Percentiles rank a stretch among this genome's conserved stretches.
phyloP scores from a whole-genome alignment of 768 basidiomycete species.

The Lenzites betulinus region DNA sequence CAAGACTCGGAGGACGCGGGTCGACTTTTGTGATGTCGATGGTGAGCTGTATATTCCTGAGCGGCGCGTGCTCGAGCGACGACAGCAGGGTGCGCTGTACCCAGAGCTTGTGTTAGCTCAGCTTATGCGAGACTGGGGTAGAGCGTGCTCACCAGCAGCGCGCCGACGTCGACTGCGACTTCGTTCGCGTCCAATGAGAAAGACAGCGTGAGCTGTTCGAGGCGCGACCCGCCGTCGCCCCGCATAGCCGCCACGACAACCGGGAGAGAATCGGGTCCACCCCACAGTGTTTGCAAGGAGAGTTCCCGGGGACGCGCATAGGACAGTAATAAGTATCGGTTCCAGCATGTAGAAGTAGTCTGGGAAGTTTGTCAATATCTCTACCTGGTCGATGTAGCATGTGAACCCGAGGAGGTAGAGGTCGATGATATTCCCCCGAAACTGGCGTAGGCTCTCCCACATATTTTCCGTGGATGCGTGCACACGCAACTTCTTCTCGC shows the following conservation, averaged over 20 bases:
- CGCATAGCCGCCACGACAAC: background rate
- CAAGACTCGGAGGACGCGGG: background rate
- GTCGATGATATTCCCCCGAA: background rate
- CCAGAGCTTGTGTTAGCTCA: too few species aligned
- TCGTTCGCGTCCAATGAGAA: too few species aligned
- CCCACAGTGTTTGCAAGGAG: background rate
- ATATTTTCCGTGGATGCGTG: background rate
- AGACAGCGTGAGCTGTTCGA: background rate
- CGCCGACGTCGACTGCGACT: too few species aligned
- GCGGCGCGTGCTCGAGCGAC: background rate
- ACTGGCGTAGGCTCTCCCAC: background rate
- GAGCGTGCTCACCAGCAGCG: too few species aligned
- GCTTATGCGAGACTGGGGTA: too few species aligned
- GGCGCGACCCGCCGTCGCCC: background rate
- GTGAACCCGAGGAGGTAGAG: background rate
- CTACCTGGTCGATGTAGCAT: background rate
- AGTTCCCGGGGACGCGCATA: background rate
- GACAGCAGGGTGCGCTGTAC: background rate
- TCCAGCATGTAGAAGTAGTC: background rate
- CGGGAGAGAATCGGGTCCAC: background rate
- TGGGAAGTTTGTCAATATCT: background rate
- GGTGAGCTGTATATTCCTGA: background rate
- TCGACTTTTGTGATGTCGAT: background rate
- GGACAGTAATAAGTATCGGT: background rate
- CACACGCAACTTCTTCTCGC: background rate